phyloP scores from a whole-genome alignment of 345 rosid species.

The Gossypium stocksii region DNA sequence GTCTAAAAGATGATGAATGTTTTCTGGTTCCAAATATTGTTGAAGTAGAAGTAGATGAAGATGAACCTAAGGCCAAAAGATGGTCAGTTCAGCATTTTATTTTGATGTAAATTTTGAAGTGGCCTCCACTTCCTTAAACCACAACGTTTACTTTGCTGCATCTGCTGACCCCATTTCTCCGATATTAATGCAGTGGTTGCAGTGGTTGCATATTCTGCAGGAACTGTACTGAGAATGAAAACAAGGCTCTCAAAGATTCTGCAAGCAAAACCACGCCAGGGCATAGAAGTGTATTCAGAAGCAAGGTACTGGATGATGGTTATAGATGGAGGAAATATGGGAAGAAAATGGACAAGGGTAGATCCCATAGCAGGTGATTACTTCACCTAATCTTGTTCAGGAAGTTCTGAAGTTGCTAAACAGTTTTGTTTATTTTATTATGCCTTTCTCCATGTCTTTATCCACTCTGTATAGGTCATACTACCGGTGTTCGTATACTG shows the following conservation, averaged over 20 bases:
- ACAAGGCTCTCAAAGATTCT: not conserved
- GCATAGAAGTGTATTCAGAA: not conserved
- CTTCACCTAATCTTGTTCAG: not conserved
- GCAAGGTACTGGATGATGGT: not conserved
- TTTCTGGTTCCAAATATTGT: not conserved
- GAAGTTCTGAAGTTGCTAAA: not conserved
- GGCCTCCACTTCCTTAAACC: not conserved
- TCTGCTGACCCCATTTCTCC: not conserved
- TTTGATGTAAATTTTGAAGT: not conserved
- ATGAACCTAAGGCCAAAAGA: constrained; percentile 12
- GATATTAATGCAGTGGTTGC: not conserved
- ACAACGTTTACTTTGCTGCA: not conserved
- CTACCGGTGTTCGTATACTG: not conserved
- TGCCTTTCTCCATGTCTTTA: not conserved
- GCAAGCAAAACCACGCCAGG: not conserved
- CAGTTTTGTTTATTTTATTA: not conserved
- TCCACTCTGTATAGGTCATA: not conserved
- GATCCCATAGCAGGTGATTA: not conserved
- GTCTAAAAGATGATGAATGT: not conserved
- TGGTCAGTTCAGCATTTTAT: not conserved
- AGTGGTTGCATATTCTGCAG: not conserved
- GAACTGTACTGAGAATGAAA: not conserved
- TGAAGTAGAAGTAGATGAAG: not conserved
- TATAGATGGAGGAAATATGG: not conserved
- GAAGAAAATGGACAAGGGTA: not conserved